phyloP scores from a whole-genome alignment of 163 green algal species.

The Chlamydomonas reinhardtii region DNA sequence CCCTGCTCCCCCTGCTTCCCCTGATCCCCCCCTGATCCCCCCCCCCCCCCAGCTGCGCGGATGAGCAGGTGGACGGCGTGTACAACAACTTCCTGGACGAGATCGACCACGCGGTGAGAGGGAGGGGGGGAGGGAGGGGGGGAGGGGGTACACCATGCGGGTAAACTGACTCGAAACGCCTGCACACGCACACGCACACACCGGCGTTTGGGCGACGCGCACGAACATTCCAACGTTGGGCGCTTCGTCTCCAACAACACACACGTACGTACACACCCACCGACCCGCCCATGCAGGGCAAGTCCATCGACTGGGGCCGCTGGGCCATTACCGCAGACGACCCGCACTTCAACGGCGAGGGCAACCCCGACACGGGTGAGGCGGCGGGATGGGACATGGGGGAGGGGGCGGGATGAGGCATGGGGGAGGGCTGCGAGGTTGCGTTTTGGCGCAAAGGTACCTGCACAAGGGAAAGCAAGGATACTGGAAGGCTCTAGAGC shows the following conservation, averaged over 20 bases:
- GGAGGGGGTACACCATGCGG: too few relatives aligned
- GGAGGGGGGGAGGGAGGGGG: neutral
- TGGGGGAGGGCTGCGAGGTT: too few relatives aligned
- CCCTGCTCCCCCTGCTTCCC: too few relatives aligned
- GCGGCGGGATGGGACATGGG: neutral
- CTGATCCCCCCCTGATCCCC: neutral
- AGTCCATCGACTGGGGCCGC: conserved; percentile 55
- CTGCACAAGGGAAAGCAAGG: too few relatives aligned
- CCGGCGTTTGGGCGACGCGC: too few relatives aligned
- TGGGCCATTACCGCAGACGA: conserved; percentile 77
- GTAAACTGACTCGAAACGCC: too few relatives aligned
- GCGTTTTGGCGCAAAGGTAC: too few relatives aligned
- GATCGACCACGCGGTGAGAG: conserved; percentile 21
- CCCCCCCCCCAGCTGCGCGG: conserved; percentile 8
- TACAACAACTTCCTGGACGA: conserved; percentile 61
- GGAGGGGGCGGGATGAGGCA: neutral
- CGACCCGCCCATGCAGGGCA: neutral
- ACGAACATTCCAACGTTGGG: too few relatives aligned
- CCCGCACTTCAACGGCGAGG: neutral
- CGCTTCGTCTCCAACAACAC: too few relatives aligned
- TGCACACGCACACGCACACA: too few relatives aligned
- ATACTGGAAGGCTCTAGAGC: too few relatives aligned
- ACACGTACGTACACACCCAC: too few relatives aligned
- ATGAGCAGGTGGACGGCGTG: conserved; percentile 65
- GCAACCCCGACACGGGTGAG: conserved; percentile 1